Evolutionary conservation across 495 filamentous ascomycete species (phyloP), one percentile per base, ranked within the genome.

Genomic region (Hypoxylon perforatum): DNA sequence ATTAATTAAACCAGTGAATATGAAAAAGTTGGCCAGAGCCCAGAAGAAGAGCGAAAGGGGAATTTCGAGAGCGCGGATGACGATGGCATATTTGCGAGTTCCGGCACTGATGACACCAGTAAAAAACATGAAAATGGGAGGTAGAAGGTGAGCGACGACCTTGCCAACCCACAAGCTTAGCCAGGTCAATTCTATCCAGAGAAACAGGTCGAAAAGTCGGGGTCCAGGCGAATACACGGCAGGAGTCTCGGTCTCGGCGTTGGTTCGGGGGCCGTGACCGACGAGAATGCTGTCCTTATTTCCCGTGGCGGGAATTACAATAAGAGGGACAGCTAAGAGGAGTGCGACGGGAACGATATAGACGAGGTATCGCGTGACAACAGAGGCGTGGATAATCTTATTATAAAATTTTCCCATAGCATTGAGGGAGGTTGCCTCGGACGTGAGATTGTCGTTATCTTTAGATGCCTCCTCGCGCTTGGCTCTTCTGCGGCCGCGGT

Each of bases 131-230:
- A 98, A 97, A 23, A 97, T 62, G 17, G 75, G 81, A 0, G 95
- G 94, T n/a, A 97, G 75, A 23, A 88, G 77, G 73, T 91, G 90
- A 7, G 94, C 91, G 21, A 91, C 81, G 33, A 97, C 74, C 78
- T 99, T 99, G 42, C 88, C 90, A 19, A 86, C 85, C 95, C 95
- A 99, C 51, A 98, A 81, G 56, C 88, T 85, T 39, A 94, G 79
- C 94, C 94, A 97, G 23, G 96, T 86, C 56, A 96, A 84, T 75
- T 97, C 92, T 66, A 99, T 85, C 95, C 95, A 99, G 23, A 88
- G 80, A 71, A 94, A 98, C 67, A 99, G 89, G 82, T 87, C 86
- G 54, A 90, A 85, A 25, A 95, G 81, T 12, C 63, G 76, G 23
- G 86, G 81, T 0, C 94, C 90, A 8, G 85, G 85, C 0, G 83